Evolutionary conservation across 371 early-diverging fungal species (phyloP).

Genomic region (Zychaea mexicana): DNA sequence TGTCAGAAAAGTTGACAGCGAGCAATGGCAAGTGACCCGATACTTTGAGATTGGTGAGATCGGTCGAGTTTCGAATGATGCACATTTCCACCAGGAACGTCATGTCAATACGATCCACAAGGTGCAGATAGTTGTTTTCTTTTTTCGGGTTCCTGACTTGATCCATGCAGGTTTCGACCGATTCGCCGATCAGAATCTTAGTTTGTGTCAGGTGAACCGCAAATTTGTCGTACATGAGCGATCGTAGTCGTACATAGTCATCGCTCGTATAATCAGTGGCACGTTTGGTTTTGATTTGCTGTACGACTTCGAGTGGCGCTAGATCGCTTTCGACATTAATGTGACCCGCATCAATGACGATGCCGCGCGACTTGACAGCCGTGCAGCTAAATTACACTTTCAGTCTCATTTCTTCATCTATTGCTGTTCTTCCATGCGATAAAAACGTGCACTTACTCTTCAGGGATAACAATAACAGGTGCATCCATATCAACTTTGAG

Average conservation of each 20-base stretch:
- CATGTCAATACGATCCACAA: constrained; percentile 90
- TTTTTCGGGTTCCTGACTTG: constrained; percentile 55
- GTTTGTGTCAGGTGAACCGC: constrained; percentile 80
- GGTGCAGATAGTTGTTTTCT: constrained; percentile 63
- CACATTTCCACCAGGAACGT: constrained; percentile 82
- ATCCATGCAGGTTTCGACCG: constrained; percentile 73
- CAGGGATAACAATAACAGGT: constrained; percentile 95
- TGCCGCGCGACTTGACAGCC: constrained; percentile 62
- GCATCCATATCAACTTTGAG: constrained; percentile 95
- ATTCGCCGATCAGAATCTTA: constrained; percentile 83
- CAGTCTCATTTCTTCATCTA: background rate
- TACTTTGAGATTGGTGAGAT: constrained; percentile 77
- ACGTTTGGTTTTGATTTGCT: constrained; percentile 70
- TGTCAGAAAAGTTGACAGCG: constrained; percentile 90
- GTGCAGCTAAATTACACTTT: constrained; percentile 57
- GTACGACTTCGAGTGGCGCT: constrained; percentile 69
- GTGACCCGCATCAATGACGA: constrained; percentile 94
- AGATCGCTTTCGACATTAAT: constrained; percentile 85
- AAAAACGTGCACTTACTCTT: constrained; percentile 51
- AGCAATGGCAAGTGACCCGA: constrained; percentile 87
- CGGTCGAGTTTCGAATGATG: constrained; percentile 78
- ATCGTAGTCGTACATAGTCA: constrained; percentile 72
- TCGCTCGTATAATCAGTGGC: constrained; percentile 59
- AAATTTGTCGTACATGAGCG: constrained; percentile 92
- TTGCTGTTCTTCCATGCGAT: background rate